A percentile compares a stretch with the other conserved stretches of the same genome.
phyloP scores from a whole-genome alignment of 805 yeast species.

The Teunomyces atbi region DNA sequence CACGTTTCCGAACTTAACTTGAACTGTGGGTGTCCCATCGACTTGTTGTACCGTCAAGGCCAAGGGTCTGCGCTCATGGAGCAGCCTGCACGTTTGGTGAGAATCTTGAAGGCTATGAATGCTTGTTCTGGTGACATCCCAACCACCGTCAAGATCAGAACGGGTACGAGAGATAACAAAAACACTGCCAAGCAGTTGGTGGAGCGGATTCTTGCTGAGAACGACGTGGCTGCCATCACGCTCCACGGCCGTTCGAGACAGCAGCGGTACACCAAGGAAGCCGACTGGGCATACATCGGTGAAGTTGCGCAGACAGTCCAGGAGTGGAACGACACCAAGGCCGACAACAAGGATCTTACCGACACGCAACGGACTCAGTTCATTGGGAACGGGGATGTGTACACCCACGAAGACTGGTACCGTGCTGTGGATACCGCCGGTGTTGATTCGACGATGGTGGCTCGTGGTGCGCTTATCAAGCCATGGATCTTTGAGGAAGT shows the following conservation, averaged over 20 bases:
- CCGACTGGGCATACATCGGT: constrained; percentile 88
- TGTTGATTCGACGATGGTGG: constrained; percentile 94
- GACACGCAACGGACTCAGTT: constrained; percentile 71
- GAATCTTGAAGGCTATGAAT: constrained; percentile 85
- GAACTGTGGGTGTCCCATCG: constrained; percentile 98
- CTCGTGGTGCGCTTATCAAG: constrained; percentile 95
- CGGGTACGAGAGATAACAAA: constrained; percentile 81
- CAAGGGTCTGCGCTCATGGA: constrained; percentile 94
- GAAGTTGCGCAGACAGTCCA: constrained; percentile 70
- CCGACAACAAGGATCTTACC: constrained; percentile 52
- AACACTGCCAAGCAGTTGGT: constrained; percentile 86
- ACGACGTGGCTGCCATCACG: constrained; percentile 87
- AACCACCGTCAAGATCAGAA: constrained; percentile 86
- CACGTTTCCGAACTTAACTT: constrained; percentile 80
- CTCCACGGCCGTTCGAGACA: constrained; percentile 96
- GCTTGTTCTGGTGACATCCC: constrained; percentile 89
- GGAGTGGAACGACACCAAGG: constrained; percentile 48
- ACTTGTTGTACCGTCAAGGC: constrained; percentile 88
- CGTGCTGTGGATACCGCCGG: constrained; percentile 60
- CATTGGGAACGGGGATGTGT: constrained; percentile 94
- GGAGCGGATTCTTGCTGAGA: constrained; percentile 66
- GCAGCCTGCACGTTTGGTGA: constrained; percentile 74
- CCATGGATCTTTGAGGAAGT: constrained; percentile 99
- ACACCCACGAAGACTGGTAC: constrained; percentile 85
- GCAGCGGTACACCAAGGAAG: constrained; percentile 87